Conservation (phyloP, 1,284 basidiomycete genomes). For the Sporisorium exsertum region DNA sequence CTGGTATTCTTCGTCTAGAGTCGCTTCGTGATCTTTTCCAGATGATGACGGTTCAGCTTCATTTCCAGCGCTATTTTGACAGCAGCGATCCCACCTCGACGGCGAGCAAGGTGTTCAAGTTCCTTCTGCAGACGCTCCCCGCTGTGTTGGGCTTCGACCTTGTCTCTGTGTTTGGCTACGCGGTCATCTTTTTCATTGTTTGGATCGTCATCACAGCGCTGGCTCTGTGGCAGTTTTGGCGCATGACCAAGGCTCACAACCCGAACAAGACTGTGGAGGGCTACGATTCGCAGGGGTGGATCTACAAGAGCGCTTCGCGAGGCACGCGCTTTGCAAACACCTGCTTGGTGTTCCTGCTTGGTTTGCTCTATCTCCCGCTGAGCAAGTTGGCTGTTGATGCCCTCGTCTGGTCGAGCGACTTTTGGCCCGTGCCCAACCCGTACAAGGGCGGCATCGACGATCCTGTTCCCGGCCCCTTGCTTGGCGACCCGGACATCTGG, state of each 20-base stretch:
- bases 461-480: slow-evolving; percentile 71
- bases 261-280: slow-evolving; percentile 60
- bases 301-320: slow-evolving; percentile 51
- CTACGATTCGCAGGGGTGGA: slow-evolving; percentile 58
- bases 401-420: slow-evolving; percentile 61
- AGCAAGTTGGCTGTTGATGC: slow-evolving; percentile 64
- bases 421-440: slow-evolving; percentile 73
- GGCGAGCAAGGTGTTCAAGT: slow-evolving; percentile 25
- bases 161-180: slow-evolving; percentile 60
- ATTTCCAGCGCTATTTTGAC: slow-evolving; percentile 42
- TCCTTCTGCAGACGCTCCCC: slow-evolving; percentile 55
- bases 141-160: slow-evolving; percentile 59
- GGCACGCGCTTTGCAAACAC: slow-evolving; percentile 60
- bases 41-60: slow-evolving; percentile 56
- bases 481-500: slow-evolving; percentile 72
- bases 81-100: slow-evolving; percentile 29
- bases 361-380: slow-evolving; percentile 60
- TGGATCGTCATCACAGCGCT: slow-evolving; percentile 52
- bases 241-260: slow-evolving; percentile 57
- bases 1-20: slow-evolving; percentile 58
- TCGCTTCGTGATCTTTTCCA: slow-evolving; percentile 60
- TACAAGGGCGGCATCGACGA: slow-evolving; percentile 73
- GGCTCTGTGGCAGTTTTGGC: slow-evolving; percentile 50
- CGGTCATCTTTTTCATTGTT: slow-evolving; percentile 53
- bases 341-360: slow-evolving; percentile 57